Conservation (phyloP, 2,329 filamentous ascomycete species). For the Exophiala viscosa region DNA sequence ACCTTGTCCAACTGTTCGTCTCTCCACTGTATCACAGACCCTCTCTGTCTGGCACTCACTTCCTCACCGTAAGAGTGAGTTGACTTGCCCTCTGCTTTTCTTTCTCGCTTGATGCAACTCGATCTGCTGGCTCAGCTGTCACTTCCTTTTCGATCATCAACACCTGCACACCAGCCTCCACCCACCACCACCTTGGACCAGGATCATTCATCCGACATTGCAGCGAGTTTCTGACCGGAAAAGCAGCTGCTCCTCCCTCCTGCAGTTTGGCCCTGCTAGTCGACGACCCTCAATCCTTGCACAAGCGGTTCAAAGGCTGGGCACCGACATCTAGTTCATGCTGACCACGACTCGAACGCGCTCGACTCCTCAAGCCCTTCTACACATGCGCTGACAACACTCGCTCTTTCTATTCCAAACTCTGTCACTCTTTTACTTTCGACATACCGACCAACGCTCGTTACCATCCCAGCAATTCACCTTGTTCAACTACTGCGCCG, state of each 20-base stretch:
- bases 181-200: not conserved
- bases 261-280: not conserved
- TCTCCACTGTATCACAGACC: conserved; percentile 3
- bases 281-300: conserved; percentile 8
- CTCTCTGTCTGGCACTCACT: conserved; percentile 1
- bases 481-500: conserved; percentile 1
- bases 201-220: conserved; percentile 1
- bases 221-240: not conserved
- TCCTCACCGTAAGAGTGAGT: not conserved
- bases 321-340: conserved; percentile 2
- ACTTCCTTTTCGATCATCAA: conserved; percentile 4
- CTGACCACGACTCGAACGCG: conserved; percentile 8
- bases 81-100: conserved; percentile 1
- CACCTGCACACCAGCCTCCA: conserved; percentile 3
- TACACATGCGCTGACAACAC: conserved; percentile 6
- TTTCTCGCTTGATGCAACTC: conserved; percentile 4
- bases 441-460: conserved; percentile 5
- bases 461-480: conserved; percentile 4
- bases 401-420: conserved; percentile 1
- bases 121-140: conserved; percentile 19
- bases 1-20: conserved; percentile 7
- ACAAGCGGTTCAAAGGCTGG: conserved; percentile 1
- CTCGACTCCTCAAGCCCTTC: conserved; percentile 5
- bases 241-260: conserved; percentile 1
- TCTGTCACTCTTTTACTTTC: conserved; percentile 9